Evolutionary conservation across 1,139 yeast species (phyloP).

Genomic region (Yamadazyma atmosphaerica): DNA sequence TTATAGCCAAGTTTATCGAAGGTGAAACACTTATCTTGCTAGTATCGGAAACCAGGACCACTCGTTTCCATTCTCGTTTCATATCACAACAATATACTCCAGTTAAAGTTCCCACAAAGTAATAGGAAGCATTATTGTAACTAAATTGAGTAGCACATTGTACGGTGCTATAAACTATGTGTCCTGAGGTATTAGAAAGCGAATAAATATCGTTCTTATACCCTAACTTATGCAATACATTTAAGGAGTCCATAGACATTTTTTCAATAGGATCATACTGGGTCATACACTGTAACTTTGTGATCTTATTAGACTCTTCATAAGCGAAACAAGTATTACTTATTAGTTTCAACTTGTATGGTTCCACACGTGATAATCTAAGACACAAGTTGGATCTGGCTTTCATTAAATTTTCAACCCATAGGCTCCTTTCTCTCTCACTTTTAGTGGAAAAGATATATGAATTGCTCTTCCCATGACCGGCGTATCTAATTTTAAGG

Average conservation of each 20-base stretch:
- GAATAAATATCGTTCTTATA: constrained; percentile 29
- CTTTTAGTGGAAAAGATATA: constrained; percentile 60
- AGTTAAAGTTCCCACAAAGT: constrained; percentile 33
- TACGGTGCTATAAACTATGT: constrained; percentile 29
- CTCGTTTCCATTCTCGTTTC: constrained; percentile 58
- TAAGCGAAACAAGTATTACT: constrained; percentile 68
- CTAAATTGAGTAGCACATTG: constrained; percentile 28
- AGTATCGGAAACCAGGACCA: constrained; percentile 55
- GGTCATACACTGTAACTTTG: constrained; percentile 59
- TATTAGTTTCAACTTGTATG: constrained; percentile 54
- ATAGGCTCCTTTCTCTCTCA: constrained; percentile 53
- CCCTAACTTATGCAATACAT: constrained; percentile 23
- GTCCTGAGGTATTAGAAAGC: constrained; percentile 23
- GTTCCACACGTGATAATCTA: constrained; percentile 47
- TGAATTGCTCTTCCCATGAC: constrained; percentile 41
- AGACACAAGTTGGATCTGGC: constrained; percentile 57
- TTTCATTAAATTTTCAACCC: constrained; percentile 57
- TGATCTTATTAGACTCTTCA: constrained; percentile 53
- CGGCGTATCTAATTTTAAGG: constrained; percentile 45
- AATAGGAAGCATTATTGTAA: constrained; percentile 25
- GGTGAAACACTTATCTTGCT: constrained; percentile 64
- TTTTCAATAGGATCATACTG: constrained; percentile 64
- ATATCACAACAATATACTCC: constrained; percentile 52
- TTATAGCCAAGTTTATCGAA: constrained; percentile 55
- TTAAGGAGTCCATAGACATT: constrained; percentile 32